Percentiles rank a stretch among this genome's conserved stretches.
Evolutionary conservation across 805 yeast genomes (phyloP).

Genomic region (Candida nemodendra): DNA sequence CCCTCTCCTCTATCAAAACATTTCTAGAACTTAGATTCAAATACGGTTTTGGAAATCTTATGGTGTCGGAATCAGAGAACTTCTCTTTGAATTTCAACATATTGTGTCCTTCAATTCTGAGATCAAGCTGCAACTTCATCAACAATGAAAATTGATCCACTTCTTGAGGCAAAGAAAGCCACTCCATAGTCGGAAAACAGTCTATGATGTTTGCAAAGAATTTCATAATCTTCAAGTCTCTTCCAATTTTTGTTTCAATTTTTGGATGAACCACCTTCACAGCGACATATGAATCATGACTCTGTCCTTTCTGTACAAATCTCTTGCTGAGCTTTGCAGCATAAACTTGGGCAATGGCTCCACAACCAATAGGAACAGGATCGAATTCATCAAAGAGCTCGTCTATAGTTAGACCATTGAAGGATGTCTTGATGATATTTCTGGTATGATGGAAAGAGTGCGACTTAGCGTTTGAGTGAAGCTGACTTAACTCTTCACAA

Average conservation of each 20-base stretch:
- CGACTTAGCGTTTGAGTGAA: slow-evolving; percentile 81
- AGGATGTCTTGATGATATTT: slow-evolving; percentile 55
- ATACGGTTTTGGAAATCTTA: slow-evolving; percentile 80
- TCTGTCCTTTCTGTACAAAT: slow-evolving; percentile 29
- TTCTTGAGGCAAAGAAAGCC: slow-evolving; percentile 94
- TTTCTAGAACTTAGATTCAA: slow-evolving; percentile 61
- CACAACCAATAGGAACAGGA: slow-evolving; percentile 85
- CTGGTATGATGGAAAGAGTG: slow-evolving; percentile 68
- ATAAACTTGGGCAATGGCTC: slow-evolving; percentile 97
- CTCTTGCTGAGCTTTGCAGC: slow-evolving; percentile 58
- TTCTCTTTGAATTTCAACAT: slow-evolving; percentile 68
- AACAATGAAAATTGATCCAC: slow-evolving; percentile 82
- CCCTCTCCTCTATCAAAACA: slow-evolving; percentile 81
- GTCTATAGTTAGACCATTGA: slow-evolving; percentile 52
- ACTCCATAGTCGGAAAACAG: slow-evolving; percentile 89
- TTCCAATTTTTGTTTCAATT: slow-evolving; percentile 65
- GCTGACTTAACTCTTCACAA: slow-evolving; percentile 69
- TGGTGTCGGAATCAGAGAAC: slow-evolving; percentile 54
- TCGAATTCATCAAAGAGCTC: slow-evolving; percentile 80
- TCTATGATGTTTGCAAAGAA: slow-evolving; percentile 74
- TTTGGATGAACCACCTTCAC: slow-evolving; percentile 91
- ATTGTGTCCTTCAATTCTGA: slow-evolving; percentile 86
- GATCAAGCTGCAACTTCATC: slow-evolving; percentile 87
- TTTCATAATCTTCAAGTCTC: slow-evolving; percentile 83
- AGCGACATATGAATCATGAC: slow-evolving; percentile 65